Percentiles rank a stretch among this genome's conserved stretches.
Conservation (phyloP, 2,329 filamentous ascomycete species). For the Calonectria pauciramosa region DNA sequence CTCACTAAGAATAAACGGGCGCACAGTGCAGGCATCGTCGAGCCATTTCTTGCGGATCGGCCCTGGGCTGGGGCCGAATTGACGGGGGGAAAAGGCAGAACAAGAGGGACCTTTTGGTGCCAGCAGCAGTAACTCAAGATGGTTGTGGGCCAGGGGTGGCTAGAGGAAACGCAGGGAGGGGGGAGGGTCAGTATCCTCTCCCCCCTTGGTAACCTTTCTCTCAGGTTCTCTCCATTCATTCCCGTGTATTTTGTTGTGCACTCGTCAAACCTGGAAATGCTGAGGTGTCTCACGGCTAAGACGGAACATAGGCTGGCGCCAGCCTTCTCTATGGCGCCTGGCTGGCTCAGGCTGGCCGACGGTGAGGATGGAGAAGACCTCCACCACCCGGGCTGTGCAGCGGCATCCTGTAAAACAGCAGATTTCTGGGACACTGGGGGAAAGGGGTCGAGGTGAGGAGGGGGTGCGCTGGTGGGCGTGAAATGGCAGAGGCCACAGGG, state of each 20-base stretch:
- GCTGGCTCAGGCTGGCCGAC: constrained; percentile 25
- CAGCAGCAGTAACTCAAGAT: constrained; percentile 6
- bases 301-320: constrained; percentile 20
- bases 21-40: constrained; percentile 23
- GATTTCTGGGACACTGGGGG: constrained; percentile 9
- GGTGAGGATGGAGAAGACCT: constrained; percentile 23
- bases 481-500: constrained; percentile 10
- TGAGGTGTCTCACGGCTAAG: constrained; percentile 30
- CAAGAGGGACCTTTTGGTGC: constrained; percentile 6
- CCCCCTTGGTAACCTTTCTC: background rate
- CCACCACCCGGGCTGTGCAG: constrained; percentile 28
- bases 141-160: constrained; percentile 9
- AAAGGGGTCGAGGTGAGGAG: constrained; percentile 3
- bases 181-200: background rate
- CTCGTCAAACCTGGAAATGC: constrained; percentile 11
- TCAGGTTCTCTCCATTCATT: background rate
- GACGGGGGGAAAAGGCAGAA: background rate
- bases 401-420: constrained; percentile 18
- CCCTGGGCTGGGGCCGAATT: constrained; percentile 19
- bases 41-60: constrained; percentile 27
- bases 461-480: background rate
- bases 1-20: constrained; percentile 10
- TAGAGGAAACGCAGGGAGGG: constrained; percentile 8
- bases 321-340: constrained; percentile 15
- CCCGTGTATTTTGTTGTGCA: background rate